These are phyloP conservation scores for Spongispora temasekensis DNA, from an alignment of 1,284 basidiomycete genomes.

Conservation along the genomic window DNA sequence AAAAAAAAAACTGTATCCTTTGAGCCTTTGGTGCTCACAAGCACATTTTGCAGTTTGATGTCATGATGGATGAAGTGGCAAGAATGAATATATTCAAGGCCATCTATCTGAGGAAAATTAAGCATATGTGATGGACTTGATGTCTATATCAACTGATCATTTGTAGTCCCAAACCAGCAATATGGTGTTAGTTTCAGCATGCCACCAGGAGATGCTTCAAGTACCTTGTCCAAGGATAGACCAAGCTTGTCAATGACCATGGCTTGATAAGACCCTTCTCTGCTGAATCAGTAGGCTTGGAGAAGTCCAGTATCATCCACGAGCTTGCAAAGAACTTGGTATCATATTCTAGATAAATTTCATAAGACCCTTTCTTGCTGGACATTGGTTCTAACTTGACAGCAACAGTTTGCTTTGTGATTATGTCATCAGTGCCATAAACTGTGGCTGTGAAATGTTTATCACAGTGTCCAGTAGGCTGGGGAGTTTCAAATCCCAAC, in stretches of 20 bases:
- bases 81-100: background rate
- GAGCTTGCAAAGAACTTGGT: background rate
- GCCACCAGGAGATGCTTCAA: too few relatives aligned
- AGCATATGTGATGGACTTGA: background rate
- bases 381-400: background rate
- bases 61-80: background rate
- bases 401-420: too few relatives aligned
- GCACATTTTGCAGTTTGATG: background rate
- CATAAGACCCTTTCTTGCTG: background rate
- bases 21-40: background rate
- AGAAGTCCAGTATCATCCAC: background rate
- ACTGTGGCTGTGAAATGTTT: too few relatives aligned
- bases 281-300: background rate
- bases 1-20: too few relatives aligned
- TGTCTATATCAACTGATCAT: background rate
- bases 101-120: background rate
- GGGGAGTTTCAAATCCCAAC: too few relatives aligned
- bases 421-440: too few relatives aligned
- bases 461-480: too few relatives aligned
- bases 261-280: too few relatives aligned
- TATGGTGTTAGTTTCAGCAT: too few relatives aligned
- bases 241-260: too few relatives aligned
- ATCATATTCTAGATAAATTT: background rate
- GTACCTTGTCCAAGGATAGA: too few relatives aligned
- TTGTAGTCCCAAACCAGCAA: too few relatives aligned